Evolutionary conservation across 805 yeast species (phyloP).

Genomic region (Ogataea naganishii): DNA sequence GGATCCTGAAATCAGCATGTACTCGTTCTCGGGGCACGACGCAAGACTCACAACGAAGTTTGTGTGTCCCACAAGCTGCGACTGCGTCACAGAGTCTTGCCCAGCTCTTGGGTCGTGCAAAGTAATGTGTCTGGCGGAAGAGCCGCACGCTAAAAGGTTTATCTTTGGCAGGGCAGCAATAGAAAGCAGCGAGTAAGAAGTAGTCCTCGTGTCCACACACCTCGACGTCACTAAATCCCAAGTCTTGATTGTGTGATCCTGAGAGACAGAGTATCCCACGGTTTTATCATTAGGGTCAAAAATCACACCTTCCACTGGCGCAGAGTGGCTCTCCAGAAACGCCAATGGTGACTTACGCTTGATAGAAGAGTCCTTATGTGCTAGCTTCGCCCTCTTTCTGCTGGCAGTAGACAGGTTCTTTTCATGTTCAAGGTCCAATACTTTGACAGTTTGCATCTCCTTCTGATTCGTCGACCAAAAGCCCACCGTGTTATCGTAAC

Average conservation of each 20-base stretch:
- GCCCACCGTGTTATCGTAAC: conserved; percentile 72
- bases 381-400: conserved; percentile 81
- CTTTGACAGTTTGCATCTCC: conserved; percentile 62
- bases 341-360: conserved; percentile 79
- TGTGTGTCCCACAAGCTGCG: conserved; percentile 79
- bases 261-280: conserved; percentile 90
- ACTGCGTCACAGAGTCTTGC: conserved; percentile 49
- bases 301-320: conserved; percentile 79
- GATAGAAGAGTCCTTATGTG: conserved; percentile 64
- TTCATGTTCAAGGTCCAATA: conserved; percentile 31
- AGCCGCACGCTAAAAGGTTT: conserved; percentile 81
- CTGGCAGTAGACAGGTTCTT: conserved; percentile 61
- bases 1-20: conserved; percentile 84
- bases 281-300: conserved; percentile 68
- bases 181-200: conserved; percentile 79
- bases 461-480: conserved; percentile 85
- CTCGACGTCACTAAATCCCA: conserved; percentile 91
- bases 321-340: conserved; percentile 70
- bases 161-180: conserved; percentile 57
- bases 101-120: conserved; percentile 82
- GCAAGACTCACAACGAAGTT: conserved; percentile 81
- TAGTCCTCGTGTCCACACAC: conserved; percentile 79
- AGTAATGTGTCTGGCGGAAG: conserved; percentile 94
- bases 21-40: conserved; percentile 67
- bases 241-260: conserved; percentile 90